Evolutionary conservation across 441 rosid species (phyloP), one percentile per base, ranked within the genome.

Genomic region (Cnidoscolus chayamansa): DNA sequence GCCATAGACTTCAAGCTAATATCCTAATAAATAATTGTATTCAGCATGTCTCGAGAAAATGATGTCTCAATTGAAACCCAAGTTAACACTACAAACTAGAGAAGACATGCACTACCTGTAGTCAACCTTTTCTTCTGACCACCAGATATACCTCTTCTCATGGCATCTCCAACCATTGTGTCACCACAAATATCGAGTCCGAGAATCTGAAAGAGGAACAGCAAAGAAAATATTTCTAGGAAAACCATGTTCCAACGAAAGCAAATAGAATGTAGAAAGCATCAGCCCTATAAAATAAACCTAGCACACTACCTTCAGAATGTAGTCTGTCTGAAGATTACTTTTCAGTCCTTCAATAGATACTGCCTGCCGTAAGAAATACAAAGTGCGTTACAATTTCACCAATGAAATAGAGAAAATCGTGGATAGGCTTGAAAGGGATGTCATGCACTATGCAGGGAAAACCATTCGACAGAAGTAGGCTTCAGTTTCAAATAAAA

Each of bases 281-380:
- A 64, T 76, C 40, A 19, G 20, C 58, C 63, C 3, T 17, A 10
- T 64, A 67, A 17, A 58, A 59, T 55, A 19, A 59, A 48, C 25
- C 13, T 19, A 9, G 19, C 54, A 13, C 43, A 68, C 32, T 72
- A 89, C 96, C 92, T 89, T 89, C 69, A 90, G 50, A 72, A 90
- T 83, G 75, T 90, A 90, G 73, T 90, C 97, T 68, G 96, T 92
- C 79, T 87, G 96, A 65, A 92, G 80, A 69, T 63, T 85, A 63
- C 76, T 80, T 75, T 83, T 74, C 60, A 79, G 73, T 70, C 90
- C 97, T 75, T 78, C 83, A 17, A 88, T 75, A 15, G 95, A 86
- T 68, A 82, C 84, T 69, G 92, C 95, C 93, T 91, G 87, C 55
- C 13, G 77, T 10, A 58, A 40, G 43, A 35, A 70, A 17, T n/a